phyloP scores from a whole-genome alignment of 225 moss, liverwort and hornwort species.

The Takakia lepidozioides region DNA sequence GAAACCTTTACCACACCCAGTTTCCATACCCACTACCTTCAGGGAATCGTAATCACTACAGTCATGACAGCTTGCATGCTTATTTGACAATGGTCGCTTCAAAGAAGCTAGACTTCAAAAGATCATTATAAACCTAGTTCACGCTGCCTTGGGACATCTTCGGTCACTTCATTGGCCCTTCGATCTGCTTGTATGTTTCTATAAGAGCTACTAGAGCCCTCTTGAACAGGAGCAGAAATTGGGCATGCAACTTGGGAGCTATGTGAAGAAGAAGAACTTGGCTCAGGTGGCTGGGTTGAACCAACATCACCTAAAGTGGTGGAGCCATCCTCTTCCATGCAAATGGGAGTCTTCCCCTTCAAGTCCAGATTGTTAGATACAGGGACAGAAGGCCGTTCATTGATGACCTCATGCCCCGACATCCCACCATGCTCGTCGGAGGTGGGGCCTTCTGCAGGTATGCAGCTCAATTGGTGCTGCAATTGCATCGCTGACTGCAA shows the following conservation, averaged over 20 bases:
- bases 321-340: constrained; percentile 15
- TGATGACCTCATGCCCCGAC: too few relatives aligned
- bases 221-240: constrained; percentile 28
- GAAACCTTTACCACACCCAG: too few relatives aligned
- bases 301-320: constrained; percentile 16
- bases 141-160: constrained; percentile 21
- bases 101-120: constrained; percentile 10
- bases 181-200: constrained; percentile 6
- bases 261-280: constrained; percentile 38
- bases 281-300: constrained; percentile 17
- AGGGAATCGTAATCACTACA: too few relatives aligned
- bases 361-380: constrained; percentile 21
- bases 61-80: too few relatives aligned
- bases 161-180: constrained; percentile 13
- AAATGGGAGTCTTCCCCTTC: constrained; percentile 44
- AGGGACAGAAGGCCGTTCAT: constrained; percentile 13
- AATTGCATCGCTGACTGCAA: constrained; percentile 42
- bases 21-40: too few relatives aligned
- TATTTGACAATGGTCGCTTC: too few relatives aligned
- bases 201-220: constrained; percentile 12
- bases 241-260: constrained; percentile 41
- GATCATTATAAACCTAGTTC: constrained; percentile 18
- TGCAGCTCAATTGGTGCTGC: constrained; percentile 54
- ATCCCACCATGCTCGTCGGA: constrained; percentile 14
- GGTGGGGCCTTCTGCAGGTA: constrained; percentile 13